Evolutionary conservation across 495 filamentous ascomycete species (phyloP), one percentile per base, ranked within the genome.

Genomic region (Lepraria neglecta): DNA sequence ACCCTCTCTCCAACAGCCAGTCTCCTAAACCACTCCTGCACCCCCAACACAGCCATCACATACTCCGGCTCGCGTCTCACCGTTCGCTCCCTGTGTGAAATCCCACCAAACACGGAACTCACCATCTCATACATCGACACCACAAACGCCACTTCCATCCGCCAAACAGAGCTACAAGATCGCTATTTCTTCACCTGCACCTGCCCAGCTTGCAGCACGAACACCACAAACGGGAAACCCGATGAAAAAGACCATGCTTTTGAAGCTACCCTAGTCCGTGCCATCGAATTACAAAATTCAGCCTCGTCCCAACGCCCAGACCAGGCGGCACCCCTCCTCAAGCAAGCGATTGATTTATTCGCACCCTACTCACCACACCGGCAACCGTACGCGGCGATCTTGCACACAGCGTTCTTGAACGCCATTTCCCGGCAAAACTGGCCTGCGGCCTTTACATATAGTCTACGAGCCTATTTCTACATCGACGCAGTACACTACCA

Each of bases 21-120:
- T 44, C 66, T 78, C 12, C 77, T 86, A 65, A 90, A 90, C 69
- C 88, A 91, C 72, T 86, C 82, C 56, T 90, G 88, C 71, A 75
- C 79, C 42, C 84, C 84, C 33, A 91, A 88, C 61, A 77, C 82
- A n/a, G 75, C 80, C 15, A 76, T 87, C 38, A 77, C 82, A 15
- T 86, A 88, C 65, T 82, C 87, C 56, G 82, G 78, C 71, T 66
- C 70, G 35, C 68, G 73, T 6, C 64, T 79, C 19, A 76, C 65
- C 46, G 53, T 81, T 55, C 78, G 78, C 56, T 78, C 80, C 21
- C 64, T 80, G 19, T 61, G 68, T 3, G 69, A 72, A 1, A 83
- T 86, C 59, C 65, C 75, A 6, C 72, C 78, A 28, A 77, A 78
- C 61, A 77, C 82, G 15, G 86, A 92, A 69, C 74, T 91, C 45